Evolutionary conservation across 2,329 filamentous ascomycete genomes (phyloP).

Genomic region (Colletotrichum sp.): DNA sequence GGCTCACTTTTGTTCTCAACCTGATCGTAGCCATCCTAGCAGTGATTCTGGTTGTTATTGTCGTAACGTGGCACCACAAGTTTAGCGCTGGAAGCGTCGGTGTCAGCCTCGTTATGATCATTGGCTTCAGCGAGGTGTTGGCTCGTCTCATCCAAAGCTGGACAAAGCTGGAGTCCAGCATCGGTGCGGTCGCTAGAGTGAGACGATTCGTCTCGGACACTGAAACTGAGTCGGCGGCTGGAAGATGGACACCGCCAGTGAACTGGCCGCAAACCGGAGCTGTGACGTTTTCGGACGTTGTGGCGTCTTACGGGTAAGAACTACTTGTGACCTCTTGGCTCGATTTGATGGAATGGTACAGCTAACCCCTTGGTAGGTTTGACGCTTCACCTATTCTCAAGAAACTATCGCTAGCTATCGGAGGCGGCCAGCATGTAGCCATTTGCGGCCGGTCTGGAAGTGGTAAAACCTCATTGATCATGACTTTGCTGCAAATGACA

Average conservation of each 20-base stretch:
- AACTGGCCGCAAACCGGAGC: neutral
- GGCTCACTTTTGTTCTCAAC: neutral
- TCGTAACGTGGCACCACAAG: conserved; percentile 25
- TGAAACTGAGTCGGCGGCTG: neutral
- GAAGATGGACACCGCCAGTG: neutral
- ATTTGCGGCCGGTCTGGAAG: conserved; percentile 7
- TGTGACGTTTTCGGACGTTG: neutral
- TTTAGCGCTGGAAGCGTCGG: conserved; percentile 32
- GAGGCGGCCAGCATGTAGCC: neutral
- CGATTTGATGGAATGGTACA: neutral
- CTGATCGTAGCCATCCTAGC: neutral
- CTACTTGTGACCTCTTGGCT: neutral
- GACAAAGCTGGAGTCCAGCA: conserved; percentile 26
- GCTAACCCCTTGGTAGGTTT: neutral
- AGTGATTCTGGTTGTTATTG: neutral
- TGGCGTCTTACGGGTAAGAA: conserved; percentile 2
- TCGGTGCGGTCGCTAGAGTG: neutral
- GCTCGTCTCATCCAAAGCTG: neutral
- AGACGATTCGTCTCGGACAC: neutral
- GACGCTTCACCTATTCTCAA: neutral
- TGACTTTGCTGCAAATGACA: neutral
- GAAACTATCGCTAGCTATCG: neutral
- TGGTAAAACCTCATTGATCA: neutral
- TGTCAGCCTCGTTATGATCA: conserved; percentile 13
- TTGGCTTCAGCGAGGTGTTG: conserved; percentile 2